Conservation (phyloP, 176 grass and related monocot genomes). For the Cocos nucifera region DNA sequence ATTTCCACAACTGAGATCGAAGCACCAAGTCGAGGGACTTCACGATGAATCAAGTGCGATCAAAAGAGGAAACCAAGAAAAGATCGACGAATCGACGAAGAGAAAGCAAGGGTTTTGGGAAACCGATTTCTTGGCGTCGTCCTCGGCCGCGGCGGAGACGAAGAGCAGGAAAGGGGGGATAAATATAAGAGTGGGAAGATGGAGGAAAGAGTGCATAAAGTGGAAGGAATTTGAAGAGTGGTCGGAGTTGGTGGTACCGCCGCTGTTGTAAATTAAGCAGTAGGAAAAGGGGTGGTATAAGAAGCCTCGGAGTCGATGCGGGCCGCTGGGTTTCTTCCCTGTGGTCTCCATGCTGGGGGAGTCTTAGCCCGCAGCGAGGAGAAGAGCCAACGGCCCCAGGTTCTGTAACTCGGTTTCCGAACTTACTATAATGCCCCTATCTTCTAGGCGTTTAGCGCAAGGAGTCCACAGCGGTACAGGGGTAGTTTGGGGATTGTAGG, state of each 20-base stretch:
- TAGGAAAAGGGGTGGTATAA: slow-evolving; percentile 1
- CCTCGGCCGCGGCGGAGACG: too few relatives aligned
- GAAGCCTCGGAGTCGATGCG: neutral
- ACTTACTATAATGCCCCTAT: slow-evolving; percentile 19
- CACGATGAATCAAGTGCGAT: too few relatives aligned
- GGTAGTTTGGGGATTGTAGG: slow-evolving; percentile 12
- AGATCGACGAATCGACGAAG: too few relatives aligned
- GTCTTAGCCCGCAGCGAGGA: neutral
- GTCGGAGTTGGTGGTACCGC: neutral
- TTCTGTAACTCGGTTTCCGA: neutral
- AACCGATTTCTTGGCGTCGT: too few relatives aligned
- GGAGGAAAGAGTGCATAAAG: too few relatives aligned
- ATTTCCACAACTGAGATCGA: too few relatives aligned
- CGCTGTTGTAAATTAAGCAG: neutral
- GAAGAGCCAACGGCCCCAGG: neutral
- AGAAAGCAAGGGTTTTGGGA: too few relatives aligned
- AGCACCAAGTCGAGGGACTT: too few relatives aligned
- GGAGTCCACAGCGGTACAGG: neutral
- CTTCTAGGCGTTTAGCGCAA: neutral
- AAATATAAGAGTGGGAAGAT: too few relatives aligned
- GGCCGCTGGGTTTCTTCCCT: slow-evolving; percentile 6
- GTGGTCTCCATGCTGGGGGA: slow-evolving; percentile 18
- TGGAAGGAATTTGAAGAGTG: neutral
- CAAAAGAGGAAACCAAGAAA: too few relatives aligned
- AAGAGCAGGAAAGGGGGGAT: too few relatives aligned